Conservation (phyloP, 2,329 filamentous ascomycete genomes). For the Fusarium cyanostomum region DNA sequence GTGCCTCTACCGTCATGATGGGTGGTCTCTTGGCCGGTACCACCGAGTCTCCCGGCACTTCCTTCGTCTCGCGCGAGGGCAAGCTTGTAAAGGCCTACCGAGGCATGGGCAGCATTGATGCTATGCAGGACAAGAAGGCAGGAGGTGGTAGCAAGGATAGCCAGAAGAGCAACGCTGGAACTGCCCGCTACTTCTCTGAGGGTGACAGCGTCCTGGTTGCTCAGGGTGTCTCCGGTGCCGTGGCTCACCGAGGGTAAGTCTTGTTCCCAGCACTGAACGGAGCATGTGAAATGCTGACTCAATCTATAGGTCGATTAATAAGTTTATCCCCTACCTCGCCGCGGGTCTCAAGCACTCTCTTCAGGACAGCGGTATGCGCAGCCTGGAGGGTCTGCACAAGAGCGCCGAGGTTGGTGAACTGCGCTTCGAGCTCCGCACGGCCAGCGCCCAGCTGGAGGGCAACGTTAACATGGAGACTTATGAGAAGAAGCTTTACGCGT, state of each 20-base stretch:
- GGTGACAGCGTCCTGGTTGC: conserved; percentile 94
- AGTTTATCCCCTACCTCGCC: conserved; percentile 95
- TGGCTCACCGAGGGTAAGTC: conserved; percentile 75
- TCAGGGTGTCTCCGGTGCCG: conserved; percentile 91
- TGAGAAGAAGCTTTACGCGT: conserved; percentile 99
- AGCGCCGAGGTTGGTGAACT: conserved; percentile 78
- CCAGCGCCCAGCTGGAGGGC: conserved; percentile 94
- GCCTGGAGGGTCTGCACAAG: conserved; percentile 78
- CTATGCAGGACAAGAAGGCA: conserved; percentile 99
- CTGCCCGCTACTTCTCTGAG: conserved; percentile 98
- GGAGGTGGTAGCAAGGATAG: conserved; percentile 76
- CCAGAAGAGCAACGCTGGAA: conserved; percentile 90
- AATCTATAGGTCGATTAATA: conserved; percentile 76
- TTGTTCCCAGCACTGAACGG: neutral
- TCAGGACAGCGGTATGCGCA: conserved; percentile 92
- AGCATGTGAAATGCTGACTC: conserved; percentile 44
- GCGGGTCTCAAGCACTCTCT: conserved; percentile 97
- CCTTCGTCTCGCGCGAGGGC: conserved; percentile 94
- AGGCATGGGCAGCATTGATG: conserved; percentile 98
- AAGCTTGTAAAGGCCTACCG: conserved; percentile 99
- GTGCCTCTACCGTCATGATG: conserved; percentile 98
- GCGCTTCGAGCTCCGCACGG: conserved; percentile 92
- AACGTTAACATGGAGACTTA: conserved; percentile 99
- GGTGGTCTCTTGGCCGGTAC: conserved; percentile 96
- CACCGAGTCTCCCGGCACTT: conserved; percentile 95